Base-by-base conservation (phyloP, 768 basidiomycete species). In the Termitomyces sp. region DNA sequence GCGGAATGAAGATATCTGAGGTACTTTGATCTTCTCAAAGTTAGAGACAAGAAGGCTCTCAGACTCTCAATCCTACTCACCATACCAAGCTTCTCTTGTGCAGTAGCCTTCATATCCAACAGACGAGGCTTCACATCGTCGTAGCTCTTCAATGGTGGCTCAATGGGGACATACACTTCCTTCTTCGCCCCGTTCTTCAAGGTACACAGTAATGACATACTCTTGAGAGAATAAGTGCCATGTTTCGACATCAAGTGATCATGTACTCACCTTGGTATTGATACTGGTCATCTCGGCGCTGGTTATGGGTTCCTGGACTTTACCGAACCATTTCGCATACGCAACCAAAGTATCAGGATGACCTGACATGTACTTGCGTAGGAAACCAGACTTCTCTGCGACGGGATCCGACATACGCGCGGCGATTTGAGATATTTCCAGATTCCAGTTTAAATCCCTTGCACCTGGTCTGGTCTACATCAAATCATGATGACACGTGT, bases 261-360 rank as follows among this genome's bases (percentile, higher is more conserved):
- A 31, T 31, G 40, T 45, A 45, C 76, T 56, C 57, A 86, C 91
- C 72, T 89, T 86, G 46, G 82, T 77, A 66, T 88, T 83, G 46
- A 92, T 91, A 2, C 78, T 76, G 9, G 80, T 79, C 91, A 92
- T 89, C 70, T 85, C 79, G 8, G 90, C 91, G n/a, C 81, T 80
- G 2, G 73, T 72, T 17, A 91, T 81, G 43, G 76, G 76, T 34
- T 81, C 79, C 25, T 76, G 66, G 11, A 91, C 80, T 64, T 87
- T 85, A 9, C 88, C 90, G 67, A 81, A 91, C 80, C 88, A 83
- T 65, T 87, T 89, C 46, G 88, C 89, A 66, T 92, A 94, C 3
- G 89, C 89, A 40, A 94, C 89, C 65, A 94, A 77, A 1, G 92
- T 93, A 69, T 93, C 91, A 0, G 89, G 89, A 67, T 93, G 92